These are phyloP conservation scores for Circinella minor DNA, from an alignment of 371 early-diverging fungal species.

Conservation along the genomic window DNA sequence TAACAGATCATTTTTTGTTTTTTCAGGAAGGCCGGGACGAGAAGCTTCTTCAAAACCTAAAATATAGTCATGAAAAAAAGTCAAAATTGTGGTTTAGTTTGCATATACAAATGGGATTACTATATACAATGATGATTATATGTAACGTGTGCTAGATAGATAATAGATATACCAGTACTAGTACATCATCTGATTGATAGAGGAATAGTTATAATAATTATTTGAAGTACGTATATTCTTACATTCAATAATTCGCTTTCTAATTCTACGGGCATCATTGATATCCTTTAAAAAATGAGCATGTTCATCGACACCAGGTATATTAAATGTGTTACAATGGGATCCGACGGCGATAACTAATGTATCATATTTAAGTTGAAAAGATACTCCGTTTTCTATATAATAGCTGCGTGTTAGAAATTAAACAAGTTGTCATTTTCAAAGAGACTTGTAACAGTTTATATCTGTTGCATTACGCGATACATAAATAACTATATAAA, in stretches of 20 bases:
- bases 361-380: slow-evolving; percentile 71
- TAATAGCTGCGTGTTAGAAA: background rate
- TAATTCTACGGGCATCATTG: slow-evolving; percentile 74
- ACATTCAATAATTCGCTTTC: slow-evolving; percentile 73
- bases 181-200: no score
- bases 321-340: slow-evolving; percentile 80
- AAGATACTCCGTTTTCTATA: slow-evolving; percentile 31
- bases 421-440: background rate
- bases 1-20: slow-evolving; percentile 74
- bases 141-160: background rate
- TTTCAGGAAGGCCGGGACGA: slow-evolving; percentile 65
- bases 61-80: background rate
- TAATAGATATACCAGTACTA: background rate
- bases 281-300: slow-evolving; percentile 78
- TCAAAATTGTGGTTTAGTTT: no score
- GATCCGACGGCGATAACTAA: slow-evolving; percentile 86
- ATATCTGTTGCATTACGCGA: background rate
- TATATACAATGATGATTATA: no score
- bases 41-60: slow-evolving; percentile 77
- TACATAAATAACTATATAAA: background rate
- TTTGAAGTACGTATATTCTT: slow-evolving; percentile 19
- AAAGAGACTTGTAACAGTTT: background rate
- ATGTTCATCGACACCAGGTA: slow-evolving; percentile 80
- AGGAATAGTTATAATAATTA: no score
- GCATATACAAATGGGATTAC: background rate